phyloP scores from a whole-genome alignment of 345 rosid species.

The Eucalyptus fibrosa region DNA sequence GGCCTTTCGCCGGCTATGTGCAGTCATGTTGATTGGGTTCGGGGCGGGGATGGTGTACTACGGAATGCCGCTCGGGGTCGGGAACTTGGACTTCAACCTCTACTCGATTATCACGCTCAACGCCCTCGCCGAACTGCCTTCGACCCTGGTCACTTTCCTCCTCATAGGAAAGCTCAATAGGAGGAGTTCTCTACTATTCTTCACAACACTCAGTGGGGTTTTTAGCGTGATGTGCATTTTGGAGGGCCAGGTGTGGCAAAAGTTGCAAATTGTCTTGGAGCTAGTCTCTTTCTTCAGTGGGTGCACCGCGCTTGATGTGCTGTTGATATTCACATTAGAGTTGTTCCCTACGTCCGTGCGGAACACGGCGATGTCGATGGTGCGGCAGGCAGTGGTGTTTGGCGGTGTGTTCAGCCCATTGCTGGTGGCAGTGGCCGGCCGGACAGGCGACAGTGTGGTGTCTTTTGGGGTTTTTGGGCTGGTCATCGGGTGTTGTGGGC shows the following conservation, averaged over 20 bases:
- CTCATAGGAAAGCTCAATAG: slow-evolving; percentile 31
- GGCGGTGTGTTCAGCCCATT: slow-evolving; percentile 7
- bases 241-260: slow-evolving; percentile 1
- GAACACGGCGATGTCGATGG: slow-evolving; percentile 31
- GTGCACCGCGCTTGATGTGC: slow-evolving; percentile 27
- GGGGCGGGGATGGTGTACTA: slow-evolving; percentile 63
- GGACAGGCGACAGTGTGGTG: not conserved
- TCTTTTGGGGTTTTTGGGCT: slow-evolving; percentile 5
- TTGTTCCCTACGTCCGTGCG: slow-evolving; percentile 44
- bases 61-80: slow-evolving; percentile 69
- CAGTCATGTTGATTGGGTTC: slow-evolving; percentile 27
- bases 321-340: slow-evolving; percentile 33
- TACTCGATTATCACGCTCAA: slow-evolving; percentile 48
- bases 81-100: slow-evolving; percentile 36
- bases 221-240: slow-evolving; percentile 28
- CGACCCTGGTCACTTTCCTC: slow-evolving; percentile 30
- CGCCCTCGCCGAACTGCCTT: slow-evolving; percentile 58
- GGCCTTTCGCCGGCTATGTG: slow-evolving; percentile 39
- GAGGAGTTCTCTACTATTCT: slow-evolving; percentile 18
- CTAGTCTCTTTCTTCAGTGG: slow-evolving; percentile 46
- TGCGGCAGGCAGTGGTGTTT: slow-evolving; percentile 14
- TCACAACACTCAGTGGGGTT: slow-evolving; percentile 28
- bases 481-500: not conserved
- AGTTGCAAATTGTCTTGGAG: slow-evolving; percentile 41
- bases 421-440: not conserved